A percentile compares a stretch with the other conserved stretches of the same genome.
Evolutionary conservation across 1,284 basidiomycete species (phyloP).

Genomic region (Spongiforma sp.): DNA sequence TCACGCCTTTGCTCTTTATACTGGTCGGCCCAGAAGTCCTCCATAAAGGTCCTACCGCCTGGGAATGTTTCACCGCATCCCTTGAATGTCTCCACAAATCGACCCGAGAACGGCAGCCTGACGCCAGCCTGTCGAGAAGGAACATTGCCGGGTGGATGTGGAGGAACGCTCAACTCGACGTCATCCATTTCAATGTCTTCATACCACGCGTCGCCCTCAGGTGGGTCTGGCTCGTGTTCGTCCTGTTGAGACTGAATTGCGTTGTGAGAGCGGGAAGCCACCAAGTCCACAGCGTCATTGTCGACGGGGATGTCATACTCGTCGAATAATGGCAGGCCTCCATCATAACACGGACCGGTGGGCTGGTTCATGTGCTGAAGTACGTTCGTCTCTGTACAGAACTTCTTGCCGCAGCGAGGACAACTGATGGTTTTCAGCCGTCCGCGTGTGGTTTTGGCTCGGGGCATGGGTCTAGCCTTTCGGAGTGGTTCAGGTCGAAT

Average conservation of each 20-base stretch:
- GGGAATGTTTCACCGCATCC: background rate
- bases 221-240: too few relatives aligned
- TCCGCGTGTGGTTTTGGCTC: background rate
- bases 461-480: background rate
- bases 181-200: background rate
- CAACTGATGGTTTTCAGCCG: background rate
- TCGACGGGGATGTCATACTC: background rate
- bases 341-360: background rate
- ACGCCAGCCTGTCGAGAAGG: background rate
- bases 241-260: background rate
- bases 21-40: background rate
- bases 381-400: background rate
- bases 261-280: background rate
- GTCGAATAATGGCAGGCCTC: background rate
- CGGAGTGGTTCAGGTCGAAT: too few relatives aligned
- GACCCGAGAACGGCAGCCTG: background rate
- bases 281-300: background rate
- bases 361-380: background rate
- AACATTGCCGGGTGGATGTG: background rate
- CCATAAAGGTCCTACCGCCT: background rate
- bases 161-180: background rate
- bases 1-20: background rate
- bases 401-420: background rate
- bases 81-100: background rate
- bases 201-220: background rate